phyloP scores from a whole-genome alignment of 2,329 filamentous ascomycete species.

The Cytospora piceae region DNA sequence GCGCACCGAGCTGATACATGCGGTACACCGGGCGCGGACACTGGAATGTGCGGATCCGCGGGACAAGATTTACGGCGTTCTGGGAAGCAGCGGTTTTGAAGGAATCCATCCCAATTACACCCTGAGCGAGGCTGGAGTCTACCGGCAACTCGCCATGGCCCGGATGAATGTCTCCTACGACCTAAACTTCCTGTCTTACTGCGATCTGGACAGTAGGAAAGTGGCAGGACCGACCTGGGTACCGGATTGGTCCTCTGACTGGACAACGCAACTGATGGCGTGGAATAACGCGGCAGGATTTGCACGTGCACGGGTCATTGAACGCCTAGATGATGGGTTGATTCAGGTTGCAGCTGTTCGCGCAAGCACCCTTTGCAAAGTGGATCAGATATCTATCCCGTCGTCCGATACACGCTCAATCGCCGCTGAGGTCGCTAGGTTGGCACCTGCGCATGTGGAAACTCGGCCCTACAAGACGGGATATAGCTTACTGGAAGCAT shows the following conservation, averaged over 20 bases:
- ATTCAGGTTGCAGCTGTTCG: background rate
- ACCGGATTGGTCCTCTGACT: background rate
- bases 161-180: fast-evolving
- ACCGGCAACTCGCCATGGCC: background rate
- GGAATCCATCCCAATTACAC: no score
- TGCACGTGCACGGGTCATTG: background rate
- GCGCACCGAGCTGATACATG: no score
- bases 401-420: background rate
- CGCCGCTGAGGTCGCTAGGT: background rate
- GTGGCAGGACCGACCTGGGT: background rate
- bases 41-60: no score
- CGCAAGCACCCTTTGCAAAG: background rate
- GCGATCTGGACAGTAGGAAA: background rate
- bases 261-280: background rate
- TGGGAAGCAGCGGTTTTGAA: no score
- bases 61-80: no score
- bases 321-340: background rate
- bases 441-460: constrained; percentile 5
- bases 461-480: constrained; percentile 4
- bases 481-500: constrained; percentile 3
- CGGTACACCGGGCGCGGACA: no score
- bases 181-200: background rate
- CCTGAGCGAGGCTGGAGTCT: background rate
- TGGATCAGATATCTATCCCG: background rate
- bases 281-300: background rate